These are phyloP conservation scores for Myxozyma sirexii DNA, from an alignment of 805 yeast species.

Conservation along the genomic window DNA sequence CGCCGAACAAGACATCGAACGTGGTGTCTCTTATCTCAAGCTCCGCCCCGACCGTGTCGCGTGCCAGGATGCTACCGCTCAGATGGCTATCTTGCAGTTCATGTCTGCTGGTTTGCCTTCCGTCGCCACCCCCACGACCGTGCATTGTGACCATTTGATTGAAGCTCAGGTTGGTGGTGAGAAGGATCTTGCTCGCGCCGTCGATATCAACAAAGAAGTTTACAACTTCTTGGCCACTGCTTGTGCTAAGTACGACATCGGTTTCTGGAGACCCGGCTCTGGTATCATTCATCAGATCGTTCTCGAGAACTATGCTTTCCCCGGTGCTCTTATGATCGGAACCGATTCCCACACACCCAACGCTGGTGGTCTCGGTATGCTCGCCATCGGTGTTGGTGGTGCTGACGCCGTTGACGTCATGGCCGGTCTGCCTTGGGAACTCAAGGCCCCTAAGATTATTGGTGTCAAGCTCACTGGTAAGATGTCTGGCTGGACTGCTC, in stretches of 20 bases:
- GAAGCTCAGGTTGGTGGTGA: conserved; percentile 95
- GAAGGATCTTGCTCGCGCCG: conserved; percentile 76
- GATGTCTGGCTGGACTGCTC: conserved; percentile 92
- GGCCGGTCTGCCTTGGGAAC: conserved; percentile 98
- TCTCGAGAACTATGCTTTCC: conserved; percentile 93
- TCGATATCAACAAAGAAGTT: conserved; percentile 88
- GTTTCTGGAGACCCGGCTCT: conserved; percentile 99
- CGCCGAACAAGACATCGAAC: conserved; percentile 56
- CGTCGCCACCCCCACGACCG: conserved; percentile 91
- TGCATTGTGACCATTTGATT: conserved; percentile 97
- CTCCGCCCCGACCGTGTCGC: conserved; percentile 97
- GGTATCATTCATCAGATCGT: conserved; percentile 99
- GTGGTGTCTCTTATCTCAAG: conserved; percentile 91
- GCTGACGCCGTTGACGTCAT: conserved; percentile 99
- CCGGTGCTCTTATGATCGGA: conserved; percentile 96
- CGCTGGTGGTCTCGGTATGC: conserved; percentile 98
- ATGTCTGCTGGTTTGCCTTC: conserved; percentile 92
- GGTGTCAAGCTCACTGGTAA: conserved; percentile 93
- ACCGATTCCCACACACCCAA: conserved; percentile 99
- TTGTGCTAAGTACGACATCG: conserved; percentile 93
- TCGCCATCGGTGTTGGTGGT: conserved; percentile 99
- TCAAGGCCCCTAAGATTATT: conserved; percentile 92
- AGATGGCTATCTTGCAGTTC: conserved; percentile 97
- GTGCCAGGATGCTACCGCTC: conserved; percentile 99
- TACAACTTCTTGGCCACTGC: conserved; percentile 92